Percentiles rank a stretch among this genome's conserved stretches.
Evolutionary conservation across 345 rosid species (phyloP).

Genomic region (Gossypium arboreum): DNA sequence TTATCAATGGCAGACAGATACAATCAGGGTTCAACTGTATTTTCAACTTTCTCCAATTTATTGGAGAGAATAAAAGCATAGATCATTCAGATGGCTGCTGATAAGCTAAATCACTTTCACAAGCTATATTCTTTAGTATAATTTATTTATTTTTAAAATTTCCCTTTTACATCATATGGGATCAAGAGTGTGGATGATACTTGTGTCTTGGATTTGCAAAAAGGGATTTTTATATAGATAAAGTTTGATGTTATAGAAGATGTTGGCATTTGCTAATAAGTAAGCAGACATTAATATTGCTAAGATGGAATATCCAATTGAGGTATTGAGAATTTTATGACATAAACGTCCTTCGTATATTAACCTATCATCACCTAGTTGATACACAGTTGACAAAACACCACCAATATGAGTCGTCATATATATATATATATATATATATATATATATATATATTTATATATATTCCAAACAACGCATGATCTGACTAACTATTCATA

Average conservation of each 20-base stretch:
- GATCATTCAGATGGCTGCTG: neutral
- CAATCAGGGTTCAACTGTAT: neutral
- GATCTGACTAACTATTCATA: neutral
- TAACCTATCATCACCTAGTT: neutral
- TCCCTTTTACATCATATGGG: too few relatives aligned
- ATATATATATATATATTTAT: neutral
- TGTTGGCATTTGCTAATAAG: too few relatives aligned
- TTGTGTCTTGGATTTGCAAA: too few relatives aligned
- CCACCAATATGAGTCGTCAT: neutral
- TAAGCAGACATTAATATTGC: neutral
- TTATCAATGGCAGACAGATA: neutral
- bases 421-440: neutral
- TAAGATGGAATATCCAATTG: neutral
- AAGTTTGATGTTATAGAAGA: too few relatives aligned
- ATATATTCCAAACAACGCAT: too few relatives aligned
- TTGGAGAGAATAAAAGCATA: neutral
- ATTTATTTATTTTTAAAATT: too few relatives aligned
- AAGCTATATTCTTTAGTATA: neutral
- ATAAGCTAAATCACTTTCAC: neutral
- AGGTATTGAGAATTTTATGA: neutral
- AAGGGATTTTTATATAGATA: too few relatives aligned
- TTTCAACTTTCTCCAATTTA: neutral
- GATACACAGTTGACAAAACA: neutral
- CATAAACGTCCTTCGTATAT: neutral
- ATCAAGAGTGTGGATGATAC: too few relatives aligned